Conservation (phyloP, 148 eudicot genomes). For the Suaeda aralocaspica region DNA sequence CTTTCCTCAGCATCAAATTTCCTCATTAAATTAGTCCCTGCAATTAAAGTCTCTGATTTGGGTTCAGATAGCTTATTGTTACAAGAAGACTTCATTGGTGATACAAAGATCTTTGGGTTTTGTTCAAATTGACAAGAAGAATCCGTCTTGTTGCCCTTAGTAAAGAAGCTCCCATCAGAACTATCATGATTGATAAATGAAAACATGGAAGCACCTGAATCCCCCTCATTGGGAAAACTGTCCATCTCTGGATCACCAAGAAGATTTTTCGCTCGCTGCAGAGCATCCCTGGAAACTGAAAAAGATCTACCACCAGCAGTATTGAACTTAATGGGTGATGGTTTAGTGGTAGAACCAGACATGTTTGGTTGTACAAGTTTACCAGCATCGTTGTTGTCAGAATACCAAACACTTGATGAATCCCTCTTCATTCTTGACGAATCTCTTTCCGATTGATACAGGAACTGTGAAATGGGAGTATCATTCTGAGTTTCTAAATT, state of each 20-base stretch:
- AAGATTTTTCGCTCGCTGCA: constrained; percentile 83
- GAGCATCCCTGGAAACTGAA: constrained; percentile 79
- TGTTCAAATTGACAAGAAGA: constrained; percentile 33
- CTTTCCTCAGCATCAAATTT: constrained; percentile 62
- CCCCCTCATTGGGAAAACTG: constrained; percentile 39
- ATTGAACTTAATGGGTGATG: constrained; percentile 68
- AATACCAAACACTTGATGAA: too few relatives aligned
- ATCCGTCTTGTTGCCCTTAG: constrained; percentile 23
- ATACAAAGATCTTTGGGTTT: constrained; percentile 44
- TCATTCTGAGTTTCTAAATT: constrained; percentile 23
- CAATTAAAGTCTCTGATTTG: constrained; percentile 29
- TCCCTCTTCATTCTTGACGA: constrained; percentile 24
- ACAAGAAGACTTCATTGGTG: constrained; percentile 51
- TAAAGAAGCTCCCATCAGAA: constrained; percentile 20
- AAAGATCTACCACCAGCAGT: constrained; percentile 91
- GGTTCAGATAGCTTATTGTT: constrained; percentile 28
- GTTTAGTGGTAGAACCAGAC: constrained; percentile 28
- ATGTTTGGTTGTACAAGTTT: constrained; percentile 26
- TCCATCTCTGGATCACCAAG: constrained; percentile 74
- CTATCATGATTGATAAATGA: constrained; percentile 32
- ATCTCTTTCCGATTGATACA: constrained; percentile 26
- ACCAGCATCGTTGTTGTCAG: constrained; percentile 22
- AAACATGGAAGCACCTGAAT: constrained; percentile 35
- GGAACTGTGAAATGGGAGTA: constrained; percentile 22
- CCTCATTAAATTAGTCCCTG: constrained; percentile 56